Conservation (phyloP, 148 eudicot genomes). For the Cornus kousa region DNA sequence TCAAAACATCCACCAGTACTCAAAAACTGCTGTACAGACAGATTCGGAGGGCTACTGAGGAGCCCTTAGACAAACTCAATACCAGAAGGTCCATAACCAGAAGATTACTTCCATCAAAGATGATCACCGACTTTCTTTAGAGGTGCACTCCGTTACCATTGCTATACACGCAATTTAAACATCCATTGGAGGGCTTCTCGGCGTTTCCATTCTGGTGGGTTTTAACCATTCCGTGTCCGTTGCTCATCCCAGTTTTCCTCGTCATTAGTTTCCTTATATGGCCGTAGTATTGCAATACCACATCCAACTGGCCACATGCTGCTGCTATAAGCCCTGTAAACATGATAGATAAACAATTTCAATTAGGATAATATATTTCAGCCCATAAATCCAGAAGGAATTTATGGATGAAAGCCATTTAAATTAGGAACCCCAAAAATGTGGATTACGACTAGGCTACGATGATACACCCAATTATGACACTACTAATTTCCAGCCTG, state of each 20-base stretch:
- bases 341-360: neutral
- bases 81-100: neutral
- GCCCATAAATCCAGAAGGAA: neutral
- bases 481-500: no score
- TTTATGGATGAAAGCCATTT: neutral
- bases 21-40: neutral
- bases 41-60: neutral
- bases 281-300: slow-evolving; percentile 17
- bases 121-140: slow-evolving; percentile 8
- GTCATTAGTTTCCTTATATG: slow-evolving; percentile 17
- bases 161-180: slow-evolving; percentile 31
- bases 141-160: slow-evolving; percentile 53
- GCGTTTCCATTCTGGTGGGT: slow-evolving; percentile 19
- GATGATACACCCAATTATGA: no score
- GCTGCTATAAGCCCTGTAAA: slow-evolving; percentile 67
- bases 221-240: slow-evolving; percentile 23
- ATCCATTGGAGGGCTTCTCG: slow-evolving; percentile 25
- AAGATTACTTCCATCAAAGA: neutral
- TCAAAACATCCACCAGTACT: neutral
- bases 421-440: neutral
- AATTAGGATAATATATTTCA: neutral
- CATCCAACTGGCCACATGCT: slow-evolving; percentile 63
- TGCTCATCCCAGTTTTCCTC: slow-evolving; percentile 27
- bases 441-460: no score
- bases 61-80: neutral